phyloP scores from a whole-genome alignment of 352 stramenopile species.

The Hyaloperonospora arabidopsidis region DNA sequence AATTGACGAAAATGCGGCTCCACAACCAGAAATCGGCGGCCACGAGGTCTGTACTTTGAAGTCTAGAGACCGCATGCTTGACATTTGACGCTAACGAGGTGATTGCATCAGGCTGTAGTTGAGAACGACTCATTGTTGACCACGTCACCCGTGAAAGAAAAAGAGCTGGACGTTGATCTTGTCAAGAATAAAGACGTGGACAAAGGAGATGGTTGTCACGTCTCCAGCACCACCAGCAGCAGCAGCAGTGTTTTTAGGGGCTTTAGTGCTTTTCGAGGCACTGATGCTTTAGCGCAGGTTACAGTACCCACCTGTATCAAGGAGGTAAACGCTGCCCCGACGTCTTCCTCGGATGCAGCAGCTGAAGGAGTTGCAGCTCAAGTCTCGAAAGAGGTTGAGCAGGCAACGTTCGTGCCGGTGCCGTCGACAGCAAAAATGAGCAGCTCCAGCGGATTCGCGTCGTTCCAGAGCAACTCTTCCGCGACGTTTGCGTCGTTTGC shows the following conservation, averaged over 20 bases:
- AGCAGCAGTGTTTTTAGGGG: slow-evolving; percentile 40
- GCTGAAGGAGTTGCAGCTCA: slow-evolving; percentile 10
- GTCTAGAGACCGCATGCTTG: background rate
- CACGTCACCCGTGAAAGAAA: slow-evolving; percentile 11
- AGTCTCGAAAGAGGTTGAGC: slow-evolving; percentile 19
- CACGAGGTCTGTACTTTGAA: slow-evolving; percentile 15
- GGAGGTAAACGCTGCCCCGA: slow-evolving; percentile 22
- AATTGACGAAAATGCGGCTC: slow-evolving; percentile 28
- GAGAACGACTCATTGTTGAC: slow-evolving; percentile 8
- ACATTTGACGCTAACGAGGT: slow-evolving; percentile 5
- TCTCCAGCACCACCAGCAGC: slow-evolving; percentile 17
- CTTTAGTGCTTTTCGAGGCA: slow-evolving; percentile 45
- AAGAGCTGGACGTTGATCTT: slow-evolving; percentile 5
- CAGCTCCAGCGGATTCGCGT: slow-evolving; percentile 43
- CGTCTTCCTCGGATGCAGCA: slow-evolving; percentile 7
- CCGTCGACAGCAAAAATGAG: slow-evolving; percentile 10
- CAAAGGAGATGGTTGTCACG: background rate
- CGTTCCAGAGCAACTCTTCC: slow-evolving; percentile 36
- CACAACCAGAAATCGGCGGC: slow-evolving; percentile 22
- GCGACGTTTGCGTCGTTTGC: slow-evolving; percentile 58
- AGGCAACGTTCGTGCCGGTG: slow-evolving; percentile 8
- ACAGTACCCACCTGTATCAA: slow-evolving; percentile 17
- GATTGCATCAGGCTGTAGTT: background rate
- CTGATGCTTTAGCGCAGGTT: slow-evolving; percentile 44
- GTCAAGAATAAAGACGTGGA: slow-evolving; percentile 11